phyloP scores from a whole-genome alignment of 2,329 filamentous ascomycete genomes.

The Coniella vitis region DNA sequence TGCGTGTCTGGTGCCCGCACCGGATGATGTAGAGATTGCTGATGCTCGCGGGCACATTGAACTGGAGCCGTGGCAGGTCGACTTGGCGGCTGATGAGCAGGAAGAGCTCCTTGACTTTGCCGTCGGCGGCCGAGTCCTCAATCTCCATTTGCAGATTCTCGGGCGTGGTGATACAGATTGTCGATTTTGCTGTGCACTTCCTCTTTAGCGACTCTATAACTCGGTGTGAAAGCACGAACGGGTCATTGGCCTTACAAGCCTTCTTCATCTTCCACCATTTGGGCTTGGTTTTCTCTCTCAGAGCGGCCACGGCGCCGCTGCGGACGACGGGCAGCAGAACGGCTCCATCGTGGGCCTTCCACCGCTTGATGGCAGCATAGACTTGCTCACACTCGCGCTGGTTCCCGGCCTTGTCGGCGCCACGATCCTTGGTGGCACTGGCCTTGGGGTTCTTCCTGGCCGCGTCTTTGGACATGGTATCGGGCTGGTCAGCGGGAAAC shows the following conservation, averaged over 20 bases:
- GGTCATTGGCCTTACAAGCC: neutral
- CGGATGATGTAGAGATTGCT: constrained; percentile 16
- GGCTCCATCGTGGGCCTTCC: constrained; percentile 14
- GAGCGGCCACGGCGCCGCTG: neutral
- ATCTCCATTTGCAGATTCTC: constrained; percentile 11
- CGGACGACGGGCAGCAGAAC: constrained; percentile 13
- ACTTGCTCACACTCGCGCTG: constrained; percentile 15
- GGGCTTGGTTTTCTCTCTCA: constrained; percentile 12
- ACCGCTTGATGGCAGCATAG: constrained; percentile 12
- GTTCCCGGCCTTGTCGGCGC: neutral
- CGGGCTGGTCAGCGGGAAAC: neutral
- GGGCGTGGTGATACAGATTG: constrained; percentile 14
- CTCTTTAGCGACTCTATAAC: neutral
- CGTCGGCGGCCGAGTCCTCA: constrained; percentile 9
- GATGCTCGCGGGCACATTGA: constrained; percentile 10
- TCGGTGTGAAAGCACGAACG: no score
- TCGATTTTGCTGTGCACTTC: constrained; percentile 8
- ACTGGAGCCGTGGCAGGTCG: constrained; percentile 10
- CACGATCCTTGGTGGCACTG: neutral
- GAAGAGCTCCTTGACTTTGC: constrained; percentile 15
- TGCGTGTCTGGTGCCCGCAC: constrained; percentile 9
- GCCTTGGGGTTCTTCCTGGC: constrained; percentile 1
- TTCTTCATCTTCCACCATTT: constrained; percentile 14
- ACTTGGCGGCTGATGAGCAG: constrained; percentile 14
- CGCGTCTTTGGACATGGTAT: constrained; percentile 2